Conservation (phyloP, 768 basidiomycete species). For the Serendipita sp. region DNA sequence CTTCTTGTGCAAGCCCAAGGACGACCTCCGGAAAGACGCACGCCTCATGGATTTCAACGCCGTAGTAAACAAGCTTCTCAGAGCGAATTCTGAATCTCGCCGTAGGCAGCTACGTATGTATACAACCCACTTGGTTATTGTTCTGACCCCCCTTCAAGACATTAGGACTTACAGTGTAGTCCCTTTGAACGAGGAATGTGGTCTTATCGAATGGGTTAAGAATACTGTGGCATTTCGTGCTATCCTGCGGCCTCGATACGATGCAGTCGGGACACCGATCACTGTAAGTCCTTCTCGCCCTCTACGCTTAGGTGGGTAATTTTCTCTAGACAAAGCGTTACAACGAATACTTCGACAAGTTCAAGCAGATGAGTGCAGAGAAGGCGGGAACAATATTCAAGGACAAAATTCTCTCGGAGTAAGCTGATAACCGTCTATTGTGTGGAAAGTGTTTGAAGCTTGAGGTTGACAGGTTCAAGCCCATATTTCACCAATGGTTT, state of each 20-base stretch:
- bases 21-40: conserved; percentile 94
- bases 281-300: conserved; percentile 25
- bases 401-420: conserved; percentile 42
- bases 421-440: conserved; percentile 13
- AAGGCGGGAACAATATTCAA: conserved; percentile 37
- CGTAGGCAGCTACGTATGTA: conserved; percentile 72
- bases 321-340: conserved; percentile 29
- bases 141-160: conserved; percentile 29
- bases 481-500: conserved; percentile 97
- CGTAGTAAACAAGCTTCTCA: conserved; percentile 92
- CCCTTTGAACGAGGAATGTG: conserved; percentile 92
- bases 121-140: background rate
- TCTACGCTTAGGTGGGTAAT: background rate
- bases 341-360: conserved; percentile 28
- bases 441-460: conserved; percentile 5
- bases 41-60: conserved; percentile 96
- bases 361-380: conserved; percentile 35
- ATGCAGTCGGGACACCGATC: conserved; percentile 27
- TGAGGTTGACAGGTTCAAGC: conserved; percentile 39
- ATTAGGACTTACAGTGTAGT: conserved; percentile 98
- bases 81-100: conserved; percentile 85
- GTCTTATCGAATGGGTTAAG: conserved; percentile 96
- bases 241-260: conserved; percentile 55
- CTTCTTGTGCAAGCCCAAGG: conserved; percentile 93
- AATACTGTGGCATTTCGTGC: conserved; percentile 74